Evolutionary conservation across 78 protist species (phyloP), one percentile per base, ranked within the genome.

Genomic region (Neovahlkampfia damariscottae): DNA sequence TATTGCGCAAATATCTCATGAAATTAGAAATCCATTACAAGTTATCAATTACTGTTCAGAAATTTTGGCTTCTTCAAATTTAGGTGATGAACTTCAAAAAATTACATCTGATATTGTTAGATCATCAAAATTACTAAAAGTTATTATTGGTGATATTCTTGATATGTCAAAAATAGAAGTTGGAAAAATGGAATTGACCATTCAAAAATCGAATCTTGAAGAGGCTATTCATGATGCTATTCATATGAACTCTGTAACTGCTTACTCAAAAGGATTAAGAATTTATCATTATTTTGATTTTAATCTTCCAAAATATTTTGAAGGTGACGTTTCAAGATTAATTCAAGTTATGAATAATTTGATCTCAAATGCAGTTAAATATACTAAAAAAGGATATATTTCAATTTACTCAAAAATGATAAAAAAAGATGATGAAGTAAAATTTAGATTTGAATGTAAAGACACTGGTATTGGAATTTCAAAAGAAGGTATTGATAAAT

Each of bases 391-490:
- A n/a, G 72, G 72, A 30, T 28, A 30, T 28, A 19, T 69, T n/a
- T n/a, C n/a, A n/a, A n/a, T n/a, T n/a, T n/a, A n/a, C n/a, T n/a
- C n/a, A n/a, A n/a, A n/a, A n/a, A n/a, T n/a, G n/a, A n/a, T n/a
- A n/a, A n/a, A n/a, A n/a, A n/a, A n/a, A n/a, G 72, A 69, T 69
- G 72, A 30, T 69, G 19, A 19, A 19, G 72, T 69, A 28, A 69
- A 19, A 10, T 10, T 69, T 69, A 19, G 67, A 19, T 69, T 69
- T 19, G 29, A 30, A n/a, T 19, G 19, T n/a, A 69, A 19, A 28
- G 72, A 69, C 19, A 69, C 72, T 69, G 72, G 72, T 31, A 69
- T 69, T 30, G 72, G 72, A 30, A 69, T 69, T 19, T 30, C 72
- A 30, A 19, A 69, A 30, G 72, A 69, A 19, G 29, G 19, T 19